Percentiles rank a stretch among this genome's conserved stretches.
Conservation (phyloP, 2,329 filamentous ascomycete species). For the Calonectria pseudoreteaudii region DNA sequence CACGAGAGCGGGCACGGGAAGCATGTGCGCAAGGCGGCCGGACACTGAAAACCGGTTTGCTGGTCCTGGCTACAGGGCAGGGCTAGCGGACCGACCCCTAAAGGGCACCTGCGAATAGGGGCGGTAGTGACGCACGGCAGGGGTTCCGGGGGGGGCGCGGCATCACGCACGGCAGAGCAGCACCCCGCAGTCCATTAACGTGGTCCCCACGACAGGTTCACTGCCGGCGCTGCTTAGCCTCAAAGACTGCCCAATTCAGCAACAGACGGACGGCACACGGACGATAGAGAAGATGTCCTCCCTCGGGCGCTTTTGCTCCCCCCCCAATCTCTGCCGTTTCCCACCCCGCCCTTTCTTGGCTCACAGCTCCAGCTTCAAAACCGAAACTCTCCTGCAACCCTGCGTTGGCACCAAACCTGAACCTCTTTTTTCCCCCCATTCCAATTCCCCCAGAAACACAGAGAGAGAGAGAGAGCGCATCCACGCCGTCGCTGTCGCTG, state of each 20-base stretch:
- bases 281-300: background rate
- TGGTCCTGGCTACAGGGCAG: background rate
- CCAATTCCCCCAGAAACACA: background rate
- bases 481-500: slow-evolving; percentile 5
- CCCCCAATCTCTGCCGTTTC: slow-evolving; percentile 5
- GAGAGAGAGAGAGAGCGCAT: background rate
- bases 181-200: slow-evolving; percentile 11
- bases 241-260: slow-evolving; percentile 18
- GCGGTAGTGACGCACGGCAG: background rate
- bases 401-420: slow-evolving; percentile 9
- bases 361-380: slow-evolving; percentile 6
- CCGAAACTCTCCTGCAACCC: slow-evolving; percentile 7
- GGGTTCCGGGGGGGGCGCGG: slow-evolving; percentile 2
- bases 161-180: slow-evolving; percentile 18
- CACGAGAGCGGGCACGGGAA: background rate
- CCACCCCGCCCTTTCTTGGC: slow-evolving; percentile 19
- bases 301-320: background rate
- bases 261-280: slow-evolving; percentile 18
- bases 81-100: slow-evolving; percentile 12
- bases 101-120: background rate
- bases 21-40: slow-evolving; percentile 6
- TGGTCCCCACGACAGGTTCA: slow-evolving; percentile 20
- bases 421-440: background rate
- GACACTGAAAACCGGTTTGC: slow-evolving; percentile 22
- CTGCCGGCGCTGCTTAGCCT: slow-evolving; percentile 13